Evolutionary conservation across 257 asterid genomes (phyloP).

Genomic region (Fraxinus americana): DNA sequence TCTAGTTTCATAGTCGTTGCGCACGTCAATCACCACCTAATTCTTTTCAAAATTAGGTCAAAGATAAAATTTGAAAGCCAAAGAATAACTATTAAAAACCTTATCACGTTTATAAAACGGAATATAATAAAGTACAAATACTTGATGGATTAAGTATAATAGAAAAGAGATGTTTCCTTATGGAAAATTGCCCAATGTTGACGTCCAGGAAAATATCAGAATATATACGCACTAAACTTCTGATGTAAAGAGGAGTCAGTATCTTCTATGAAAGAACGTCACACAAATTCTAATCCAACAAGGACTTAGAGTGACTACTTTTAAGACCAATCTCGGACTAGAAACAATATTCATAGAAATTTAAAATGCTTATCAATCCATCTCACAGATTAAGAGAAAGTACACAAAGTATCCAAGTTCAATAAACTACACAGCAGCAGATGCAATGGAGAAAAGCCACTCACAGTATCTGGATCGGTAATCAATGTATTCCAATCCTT

Average conservation of each 20-base stretch:
- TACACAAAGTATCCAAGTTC: neutral
- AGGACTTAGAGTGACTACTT: neutral
- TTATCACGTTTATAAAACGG: neutral
- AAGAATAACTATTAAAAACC: neutral
- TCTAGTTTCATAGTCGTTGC: slow-evolving; percentile 95
- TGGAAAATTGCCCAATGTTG: neutral
- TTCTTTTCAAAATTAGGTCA: slow-evolving; percentile 4
- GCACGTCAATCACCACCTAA: slow-evolving; percentile 94
- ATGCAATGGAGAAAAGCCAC: slow-evolving; percentile 24
- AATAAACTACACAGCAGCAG: slow-evolving; percentile 9
- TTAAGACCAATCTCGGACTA: neutral
- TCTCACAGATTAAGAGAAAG: neutral
- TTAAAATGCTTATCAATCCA: neutral
- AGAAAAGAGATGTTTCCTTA: neutral
- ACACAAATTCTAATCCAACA: neutral
- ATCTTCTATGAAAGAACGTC: neutral
- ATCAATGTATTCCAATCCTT: slow-evolving; percentile 83
- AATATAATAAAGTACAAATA: too few relatives aligned
- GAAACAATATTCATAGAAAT: slow-evolving; percentile 10
- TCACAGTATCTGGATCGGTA: slow-evolving; percentile 81
- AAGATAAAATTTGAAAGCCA: slow-evolving; percentile 11
- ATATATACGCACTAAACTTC: neutral
- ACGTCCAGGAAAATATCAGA: neutral
- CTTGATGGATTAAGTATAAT: neutral
- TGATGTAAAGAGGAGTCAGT: neutral